phyloP scores from a whole-genome alignment of 306 rosid genomes.

The Trifolium dubium region DNA sequence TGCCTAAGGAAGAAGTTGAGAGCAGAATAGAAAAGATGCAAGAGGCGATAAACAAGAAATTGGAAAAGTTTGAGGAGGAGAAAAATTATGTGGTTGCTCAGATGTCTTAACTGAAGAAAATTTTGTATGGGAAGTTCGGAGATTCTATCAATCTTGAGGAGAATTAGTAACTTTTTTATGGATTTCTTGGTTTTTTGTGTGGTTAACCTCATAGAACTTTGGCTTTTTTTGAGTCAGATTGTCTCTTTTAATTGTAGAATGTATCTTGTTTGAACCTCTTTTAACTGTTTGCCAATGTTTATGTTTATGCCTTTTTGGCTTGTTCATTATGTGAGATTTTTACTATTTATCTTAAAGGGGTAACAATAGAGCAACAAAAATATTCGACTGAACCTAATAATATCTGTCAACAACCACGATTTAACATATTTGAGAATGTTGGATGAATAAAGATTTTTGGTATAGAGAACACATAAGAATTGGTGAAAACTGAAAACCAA shows the following conservation, averaged over 20 bases:
- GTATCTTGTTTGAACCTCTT: constrained; percentile 32
- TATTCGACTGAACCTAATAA: no score
- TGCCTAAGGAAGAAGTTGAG: constrained; percentile 87
- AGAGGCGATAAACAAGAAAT: constrained; percentile 65
- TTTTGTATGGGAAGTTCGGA: constrained; percentile 86
- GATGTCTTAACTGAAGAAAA: constrained; percentile 80
- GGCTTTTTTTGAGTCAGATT: constrained; percentile 7
- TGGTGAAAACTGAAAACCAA: no score
- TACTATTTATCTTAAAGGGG: neutral
- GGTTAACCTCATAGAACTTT: no score
- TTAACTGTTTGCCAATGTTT: neutral
- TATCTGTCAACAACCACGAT: no score
- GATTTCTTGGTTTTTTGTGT: constrained; percentile 18
- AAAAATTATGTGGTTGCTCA: constrained; percentile 71
- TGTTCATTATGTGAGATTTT: neutral
- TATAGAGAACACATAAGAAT: no score
- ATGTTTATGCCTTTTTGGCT: constrained; percentile 20
- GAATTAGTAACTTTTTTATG: constrained; percentile 53
- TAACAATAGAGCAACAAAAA: no score
- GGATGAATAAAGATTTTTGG: no score
- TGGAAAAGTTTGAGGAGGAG: constrained; percentile 77
- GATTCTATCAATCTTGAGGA: constrained; percentile 99
- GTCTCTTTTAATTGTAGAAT: constrained; percentile 10
- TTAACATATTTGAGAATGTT: no score
- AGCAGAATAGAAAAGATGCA: constrained; percentile 76